Percentiles rank a stretch among this genome's conserved stretches.
These are phyloP conservation scores for Podospora tetraspora DNA, from an alignment of 495 filamentous ascomycete genomes.

Conservation along the genomic window DNA sequence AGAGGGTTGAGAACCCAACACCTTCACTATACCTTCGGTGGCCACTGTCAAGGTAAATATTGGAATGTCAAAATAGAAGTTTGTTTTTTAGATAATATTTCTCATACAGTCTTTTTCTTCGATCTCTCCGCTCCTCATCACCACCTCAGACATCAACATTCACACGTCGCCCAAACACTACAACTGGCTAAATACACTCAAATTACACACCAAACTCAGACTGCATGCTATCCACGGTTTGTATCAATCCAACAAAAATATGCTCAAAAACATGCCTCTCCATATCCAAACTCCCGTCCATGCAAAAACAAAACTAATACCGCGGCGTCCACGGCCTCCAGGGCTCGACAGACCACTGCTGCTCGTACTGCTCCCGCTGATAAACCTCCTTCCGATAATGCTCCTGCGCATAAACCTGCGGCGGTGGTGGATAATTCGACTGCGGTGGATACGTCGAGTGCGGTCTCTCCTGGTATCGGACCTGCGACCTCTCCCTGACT, in stretches of 20 bases:
- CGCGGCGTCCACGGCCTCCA: conserved; percentile 10
- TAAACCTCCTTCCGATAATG: neutral
- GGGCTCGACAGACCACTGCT: conserved; percentile 7
- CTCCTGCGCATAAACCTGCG: neutral
- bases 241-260: neutral
- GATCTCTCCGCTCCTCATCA: too few relatives aligned
- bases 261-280: neutral
- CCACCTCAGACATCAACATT: neutral
- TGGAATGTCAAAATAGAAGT: too few relatives aligned
- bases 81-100: neutral
- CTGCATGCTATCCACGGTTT: neutral
- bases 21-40: too few relatives aligned
- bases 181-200: neutral
- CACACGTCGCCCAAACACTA: neutral
- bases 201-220: neutral
- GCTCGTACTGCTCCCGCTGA: neutral
- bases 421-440: neutral
- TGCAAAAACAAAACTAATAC: neutral
- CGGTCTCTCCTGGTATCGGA: neutral
- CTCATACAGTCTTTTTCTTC: neutral
- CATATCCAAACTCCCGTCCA: neutral
- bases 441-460: neutral
- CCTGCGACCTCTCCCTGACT: neutral
- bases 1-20: too few relatives aligned
- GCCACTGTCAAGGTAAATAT: too few relatives aligned